Conservation (phyloP, 768 basidiomycete species). For the Mycena indigotica region DNA sequence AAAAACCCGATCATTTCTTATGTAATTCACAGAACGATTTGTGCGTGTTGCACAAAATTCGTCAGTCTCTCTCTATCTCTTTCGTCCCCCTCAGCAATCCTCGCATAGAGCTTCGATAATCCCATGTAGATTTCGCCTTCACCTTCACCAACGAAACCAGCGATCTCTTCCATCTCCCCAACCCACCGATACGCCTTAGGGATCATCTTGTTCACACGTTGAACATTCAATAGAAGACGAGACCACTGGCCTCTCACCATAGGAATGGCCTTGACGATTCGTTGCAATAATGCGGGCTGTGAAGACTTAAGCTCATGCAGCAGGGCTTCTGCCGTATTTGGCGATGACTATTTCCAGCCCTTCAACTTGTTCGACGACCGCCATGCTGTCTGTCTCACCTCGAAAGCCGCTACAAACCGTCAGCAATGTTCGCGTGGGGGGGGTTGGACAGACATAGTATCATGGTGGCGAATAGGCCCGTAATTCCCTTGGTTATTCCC, state of each 20-base stretch:
- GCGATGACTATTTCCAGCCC: slow-evolving; percentile 45
- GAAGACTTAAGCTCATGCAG: slow-evolving; percentile 50
- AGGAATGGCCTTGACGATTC: slow-evolving; percentile 42
- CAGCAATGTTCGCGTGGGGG: slow-evolving; percentile 1
- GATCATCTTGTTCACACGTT: slow-evolving; percentile 38
- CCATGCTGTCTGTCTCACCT: slow-evolving; percentile 49
- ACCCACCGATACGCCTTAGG: slow-evolving; percentile 68
- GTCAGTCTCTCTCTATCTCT: slow-evolving; percentile 43
- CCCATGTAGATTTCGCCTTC: slow-evolving; percentile 51
- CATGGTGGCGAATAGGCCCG: slow-evolving; percentile 56
- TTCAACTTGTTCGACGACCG: background rate
- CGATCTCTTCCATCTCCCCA: slow-evolving; percentile 67
- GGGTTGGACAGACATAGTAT: slow-evolving; percentile 44
- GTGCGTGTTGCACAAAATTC: slow-evolving; percentile 50
- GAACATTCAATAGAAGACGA: background rate
- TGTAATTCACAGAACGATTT: slow-evolving; percentile 25
- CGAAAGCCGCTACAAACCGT: slow-evolving; percentile 10
- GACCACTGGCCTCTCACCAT: slow-evolving; percentile 11
- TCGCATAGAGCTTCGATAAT: slow-evolving; percentile 46
- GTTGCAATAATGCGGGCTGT: slow-evolving; percentile 46
- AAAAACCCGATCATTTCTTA: slow-evolving; percentile 5
- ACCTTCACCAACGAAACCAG: slow-evolving; percentile 50
- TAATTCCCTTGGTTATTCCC: slow-evolving; percentile 61
- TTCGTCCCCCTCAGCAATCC: slow-evolving; percentile 39
- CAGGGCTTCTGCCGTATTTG: slow-evolving; percentile 61